phyloP scores from a whole-genome alignment of 116 monocot species.

The Zostera marina region DNA sequence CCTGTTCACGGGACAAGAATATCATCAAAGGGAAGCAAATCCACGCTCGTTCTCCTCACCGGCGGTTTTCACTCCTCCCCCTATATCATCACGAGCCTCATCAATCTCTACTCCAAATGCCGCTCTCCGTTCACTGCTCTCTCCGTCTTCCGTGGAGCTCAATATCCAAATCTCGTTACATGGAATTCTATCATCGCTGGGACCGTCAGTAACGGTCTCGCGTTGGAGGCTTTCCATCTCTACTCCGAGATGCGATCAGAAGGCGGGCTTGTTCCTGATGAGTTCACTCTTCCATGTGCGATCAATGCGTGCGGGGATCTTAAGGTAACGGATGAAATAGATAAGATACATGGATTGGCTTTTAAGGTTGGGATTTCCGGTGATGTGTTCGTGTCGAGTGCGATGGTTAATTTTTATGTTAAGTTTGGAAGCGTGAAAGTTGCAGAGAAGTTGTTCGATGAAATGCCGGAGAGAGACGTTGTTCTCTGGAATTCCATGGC shows the following conservation, averaged over 20 bases:
- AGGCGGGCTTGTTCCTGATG: conserved; percentile 16
- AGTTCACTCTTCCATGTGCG: conserved; percentile 31
- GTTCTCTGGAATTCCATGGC: conserved; percentile 54
- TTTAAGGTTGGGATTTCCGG: conserved; percentile 11
- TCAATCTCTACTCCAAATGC: conserved; percentile 34
- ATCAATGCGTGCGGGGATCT: conserved; percentile 29
- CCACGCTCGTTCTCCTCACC: conserved; percentile 16
- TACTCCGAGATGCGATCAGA: conserved; percentile 11
- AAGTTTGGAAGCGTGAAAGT: conserved; percentile 14
- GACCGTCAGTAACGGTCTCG: conserved; percentile 19
- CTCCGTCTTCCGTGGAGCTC: conserved; percentile 14
- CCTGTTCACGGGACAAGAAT: conserved; percentile 3
- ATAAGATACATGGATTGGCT: conserved; percentile 13
- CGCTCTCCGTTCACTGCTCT: conserved; percentile 14
- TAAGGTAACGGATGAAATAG: background rate
- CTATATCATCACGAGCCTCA: conserved; percentile 24
- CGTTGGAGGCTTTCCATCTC: conserved; percentile 13
- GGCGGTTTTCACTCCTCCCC: conserved; percentile 28
- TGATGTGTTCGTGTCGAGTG: conserved; percentile 30
- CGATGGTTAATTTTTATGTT: conserved; percentile 18
- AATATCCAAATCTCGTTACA: conserved; percentile 16
- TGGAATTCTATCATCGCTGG: conserved; percentile 25
- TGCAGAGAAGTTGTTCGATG: conserved; percentile 25
- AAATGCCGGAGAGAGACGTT: conserved; percentile 25
- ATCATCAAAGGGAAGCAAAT: conserved; percentile 4